Percentiles rank a stretch among this genome's conserved stretches.
Evolutionary conservation across 805 yeast species (phyloP).

Genomic region (Lachancea thermotolerans): DNA sequence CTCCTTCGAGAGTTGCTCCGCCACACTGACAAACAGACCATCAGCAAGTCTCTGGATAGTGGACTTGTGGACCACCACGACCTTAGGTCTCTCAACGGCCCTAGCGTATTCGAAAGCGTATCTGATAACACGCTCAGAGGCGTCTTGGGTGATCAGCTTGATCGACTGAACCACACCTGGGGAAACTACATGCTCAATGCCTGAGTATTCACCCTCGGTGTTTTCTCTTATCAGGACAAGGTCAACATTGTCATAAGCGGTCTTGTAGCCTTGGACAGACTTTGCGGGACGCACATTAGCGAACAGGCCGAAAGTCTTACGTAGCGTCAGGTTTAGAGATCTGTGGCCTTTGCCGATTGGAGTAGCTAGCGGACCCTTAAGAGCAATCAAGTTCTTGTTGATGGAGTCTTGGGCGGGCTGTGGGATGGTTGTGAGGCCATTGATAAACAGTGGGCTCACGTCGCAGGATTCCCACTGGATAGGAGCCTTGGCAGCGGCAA

Average conservation of each 20-base stretch:
- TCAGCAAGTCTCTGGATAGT: constrained; percentile 97
- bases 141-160: constrained; percentile 92
- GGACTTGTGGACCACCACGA: constrained; percentile 95
- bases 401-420: constrained; percentile 87
- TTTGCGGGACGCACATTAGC: constrained; percentile 98
- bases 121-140: constrained; percentile 93
- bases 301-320: constrained; percentile 92
- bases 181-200: constrained; percentile 95
- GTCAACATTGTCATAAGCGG: constrained; percentile 76
- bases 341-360: constrained; percentile 99
- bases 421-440: constrained; percentile 92
- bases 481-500: constrained; percentile 91
- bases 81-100: constrained; percentile 78
- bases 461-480: constrained; percentile 96
- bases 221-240: constrained; percentile 96
- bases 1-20: constrained; percentile 81
- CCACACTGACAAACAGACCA: constrained; percentile 91
- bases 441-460: constrained; percentile 85
- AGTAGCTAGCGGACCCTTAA: constrained; percentile 97
- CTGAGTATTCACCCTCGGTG: constrained; percentile 99
- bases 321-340: constrained; percentile 91
- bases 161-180: constrained; percentile 99
- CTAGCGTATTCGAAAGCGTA: constrained; percentile 96
- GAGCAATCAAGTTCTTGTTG: constrained; percentile 87
- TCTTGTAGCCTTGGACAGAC: constrained; percentile 86